Evolutionary conservation across 176 grass and related monocot species (phyloP).

Genomic region (Cymbopogon citratus): DNA sequence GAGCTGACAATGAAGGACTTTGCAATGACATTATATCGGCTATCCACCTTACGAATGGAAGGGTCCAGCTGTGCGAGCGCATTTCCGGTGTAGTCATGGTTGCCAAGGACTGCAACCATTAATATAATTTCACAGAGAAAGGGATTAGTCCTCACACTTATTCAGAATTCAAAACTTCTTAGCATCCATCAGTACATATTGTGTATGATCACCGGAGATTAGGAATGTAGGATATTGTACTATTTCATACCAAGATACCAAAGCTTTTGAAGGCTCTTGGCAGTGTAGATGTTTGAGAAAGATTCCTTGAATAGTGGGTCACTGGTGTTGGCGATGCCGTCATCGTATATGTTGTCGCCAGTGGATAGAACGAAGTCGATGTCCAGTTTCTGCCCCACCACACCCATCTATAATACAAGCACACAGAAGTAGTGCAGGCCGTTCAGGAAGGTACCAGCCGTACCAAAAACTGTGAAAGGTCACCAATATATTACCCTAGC

Average conservation of each 20-base stretch:
- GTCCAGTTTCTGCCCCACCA: constrained; percentile 40
- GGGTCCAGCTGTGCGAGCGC: constrained; percentile 33
- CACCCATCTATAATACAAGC: constrained; percentile 60
- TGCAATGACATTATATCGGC: constrained; percentile 20
- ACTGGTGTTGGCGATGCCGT: constrained; percentile 51
- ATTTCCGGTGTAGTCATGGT: constrained; percentile 39
- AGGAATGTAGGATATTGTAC: too few relatives aligned
- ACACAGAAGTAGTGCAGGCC: neutral
- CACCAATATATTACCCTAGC: too few relatives aligned
- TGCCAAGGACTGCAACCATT: constrained; percentile 26
- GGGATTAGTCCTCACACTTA: neutral
- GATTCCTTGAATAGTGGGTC: constrained; percentile 60
- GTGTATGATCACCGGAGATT: too few relatives aligned
- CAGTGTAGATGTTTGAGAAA: constrained; percentile 70
- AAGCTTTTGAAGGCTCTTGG: constrained; percentile 64
- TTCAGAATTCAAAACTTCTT: neutral
- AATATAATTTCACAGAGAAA: neutral
- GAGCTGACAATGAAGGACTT: constrained; percentile 44
- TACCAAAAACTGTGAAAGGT: too few relatives aligned
- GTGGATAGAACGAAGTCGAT: constrained; percentile 77
- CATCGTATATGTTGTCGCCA: constrained; percentile 80
- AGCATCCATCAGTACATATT: too few relatives aligned
- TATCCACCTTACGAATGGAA: constrained; percentile 21
- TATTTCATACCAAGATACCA: constrained; percentile 62
- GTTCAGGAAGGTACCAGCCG: too few relatives aligned